Evolutionary conservation across 129 eudicot genomes (phyloP).

Genomic region (Escallonia rubra): DNA sequence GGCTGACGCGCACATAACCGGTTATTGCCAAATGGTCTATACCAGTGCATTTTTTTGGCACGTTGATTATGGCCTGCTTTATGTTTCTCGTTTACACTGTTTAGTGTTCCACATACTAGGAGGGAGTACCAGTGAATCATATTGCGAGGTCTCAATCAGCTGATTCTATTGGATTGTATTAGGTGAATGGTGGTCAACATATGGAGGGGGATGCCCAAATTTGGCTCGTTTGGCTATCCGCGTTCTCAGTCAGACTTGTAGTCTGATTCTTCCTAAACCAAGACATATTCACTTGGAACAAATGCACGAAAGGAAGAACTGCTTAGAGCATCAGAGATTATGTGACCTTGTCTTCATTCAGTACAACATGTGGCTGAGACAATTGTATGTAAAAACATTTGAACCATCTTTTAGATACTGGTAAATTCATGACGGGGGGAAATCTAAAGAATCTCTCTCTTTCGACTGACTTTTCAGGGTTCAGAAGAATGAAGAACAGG

Average conservation of each 20-base stretch:
- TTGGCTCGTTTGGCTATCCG: constrained; percentile 80
- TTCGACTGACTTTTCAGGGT: constrained; percentile 26
- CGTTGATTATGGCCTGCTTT: too few species aligned
- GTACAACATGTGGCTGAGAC: constrained; percentile 72
- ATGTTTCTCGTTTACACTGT: too few species aligned
- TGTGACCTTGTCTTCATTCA: constrained; percentile 80
- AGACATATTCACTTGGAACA: constrained; percentile 46
- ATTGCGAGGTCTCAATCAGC: background rate
- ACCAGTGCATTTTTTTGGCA: too few species aligned
- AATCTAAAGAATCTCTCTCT: background rate
- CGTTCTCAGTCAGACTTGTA: constrained; percentile 87
- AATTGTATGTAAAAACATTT: constrained; percentile 44
- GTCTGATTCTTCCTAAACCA: constrained; percentile 58
- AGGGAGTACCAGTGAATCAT: too few species aligned
- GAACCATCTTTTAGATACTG: background rate
- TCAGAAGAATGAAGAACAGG: constrained; percentile 45
- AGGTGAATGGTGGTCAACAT: constrained; percentile 99
- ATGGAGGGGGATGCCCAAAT: constrained; percentile 94
- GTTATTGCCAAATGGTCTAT: too few species aligned
- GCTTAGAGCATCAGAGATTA: constrained; percentile 75
- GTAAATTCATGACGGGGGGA: background rate
- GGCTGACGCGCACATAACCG: too few species aligned
- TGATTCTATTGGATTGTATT: constrained; percentile 22
- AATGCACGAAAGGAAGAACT: constrained; percentile 60
- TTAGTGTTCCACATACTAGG: too few species aligned